These are phyloP conservation scores for Aspergillus haitiensis DNA, from an alignment of 495 filamentous ascomycete species.

Conservation along the genomic window DNA sequence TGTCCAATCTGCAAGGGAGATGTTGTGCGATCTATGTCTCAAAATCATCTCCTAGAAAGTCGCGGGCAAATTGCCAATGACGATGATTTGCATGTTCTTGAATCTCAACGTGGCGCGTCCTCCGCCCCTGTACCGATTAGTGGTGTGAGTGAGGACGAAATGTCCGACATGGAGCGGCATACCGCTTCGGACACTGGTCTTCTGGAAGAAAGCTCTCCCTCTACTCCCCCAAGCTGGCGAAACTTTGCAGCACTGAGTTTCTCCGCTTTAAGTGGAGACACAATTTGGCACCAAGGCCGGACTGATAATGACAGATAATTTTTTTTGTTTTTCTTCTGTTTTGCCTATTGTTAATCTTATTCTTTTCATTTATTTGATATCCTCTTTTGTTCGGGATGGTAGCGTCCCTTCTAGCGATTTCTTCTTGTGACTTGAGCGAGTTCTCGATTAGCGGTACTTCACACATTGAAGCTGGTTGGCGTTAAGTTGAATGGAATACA, in stretches of 20 bases:
- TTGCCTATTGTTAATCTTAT: constrained; percentile 20
- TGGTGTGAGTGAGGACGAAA: constrained; percentile 31
- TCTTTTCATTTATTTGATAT: constrained; percentile 19
- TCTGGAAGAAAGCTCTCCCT: constrained; percentile 40
- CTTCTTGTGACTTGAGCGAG: constrained; percentile 29
- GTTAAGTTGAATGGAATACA: constrained; percentile 27
- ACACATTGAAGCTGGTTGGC: constrained; percentile 35
- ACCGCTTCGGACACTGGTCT: constrained; percentile 40
- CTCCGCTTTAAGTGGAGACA: constrained; percentile 53
- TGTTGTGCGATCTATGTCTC: constrained; percentile 68
- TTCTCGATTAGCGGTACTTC: constrained; percentile 44
- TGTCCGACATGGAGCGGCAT: constrained; percentile 43
- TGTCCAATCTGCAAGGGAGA: constrained; percentile 98
- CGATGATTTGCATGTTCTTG: constrained; percentile 26
- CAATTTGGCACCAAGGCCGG: constrained; percentile 50
- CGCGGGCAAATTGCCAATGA: constrained; percentile 42
- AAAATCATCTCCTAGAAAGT: constrained; percentile 50
- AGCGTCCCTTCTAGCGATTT: constrained; percentile 14
- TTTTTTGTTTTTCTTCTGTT: constrained; percentile 14
- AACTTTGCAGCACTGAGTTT: constrained; percentile 48
- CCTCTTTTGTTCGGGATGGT: constrained; percentile 8
- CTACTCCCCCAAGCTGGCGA: constrained; percentile 42
- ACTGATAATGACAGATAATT: constrained; percentile 47
- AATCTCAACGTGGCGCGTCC: constrained; percentile 38
- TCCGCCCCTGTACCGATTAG: constrained; percentile 51